A percentile compares a stretch with the other conserved stretches of the same genome.
Evolutionary conservation across 1,284 basidiomycete genomes (phyloP).

Genomic region (Rhizoctonia solani): DNA sequence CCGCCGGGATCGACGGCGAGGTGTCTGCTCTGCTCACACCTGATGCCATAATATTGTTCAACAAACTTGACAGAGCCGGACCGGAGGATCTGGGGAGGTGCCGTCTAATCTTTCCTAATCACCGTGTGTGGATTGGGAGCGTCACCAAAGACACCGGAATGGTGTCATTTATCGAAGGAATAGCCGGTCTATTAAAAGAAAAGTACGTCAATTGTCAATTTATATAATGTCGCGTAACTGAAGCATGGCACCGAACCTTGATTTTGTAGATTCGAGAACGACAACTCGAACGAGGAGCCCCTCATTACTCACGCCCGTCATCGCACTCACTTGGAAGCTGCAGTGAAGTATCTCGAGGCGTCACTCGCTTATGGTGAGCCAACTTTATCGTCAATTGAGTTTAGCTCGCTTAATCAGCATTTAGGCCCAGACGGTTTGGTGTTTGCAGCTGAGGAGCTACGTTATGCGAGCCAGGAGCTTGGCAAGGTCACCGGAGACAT

Average conservation of each 20-base stretch:
- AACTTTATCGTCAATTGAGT: neutral
- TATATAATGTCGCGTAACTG: slow-evolving; percentile 7
- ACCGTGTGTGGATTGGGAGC: slow-evolving; percentile 61
- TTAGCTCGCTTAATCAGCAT: neutral
- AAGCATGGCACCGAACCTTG: neutral
- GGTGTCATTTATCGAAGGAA: slow-evolving; percentile 58
- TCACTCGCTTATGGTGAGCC: slow-evolving; percentile 61
- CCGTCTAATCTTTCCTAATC: neutral
- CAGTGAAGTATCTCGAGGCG: slow-evolving; percentile 64
- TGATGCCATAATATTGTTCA: slow-evolving; percentile 67
- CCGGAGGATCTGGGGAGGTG: neutral
- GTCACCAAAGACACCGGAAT: slow-evolving; percentile 62
- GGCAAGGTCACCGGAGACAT: slow-evolving; percentile 77
- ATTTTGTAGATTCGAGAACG: slow-evolving; percentile 32
- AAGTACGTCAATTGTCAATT: too few relatives aligned
- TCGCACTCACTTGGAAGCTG: slow-evolving; percentile 70
- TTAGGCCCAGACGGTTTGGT: slow-evolving; percentile 62
- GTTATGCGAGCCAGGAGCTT: slow-evolving; percentile 80
- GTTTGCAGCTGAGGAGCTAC: slow-evolving; percentile 79
- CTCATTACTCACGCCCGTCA: slow-evolving; percentile 81
- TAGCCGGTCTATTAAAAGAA: slow-evolving; percentile 58
- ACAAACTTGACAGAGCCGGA: slow-evolving; percentile 66
- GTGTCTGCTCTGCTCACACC: slow-evolving; percentile 56
- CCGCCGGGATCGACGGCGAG: slow-evolving; percentile 23
- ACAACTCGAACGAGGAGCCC: slow-evolving; percentile 49